phyloP scores from a whole-genome alignment of 2,329 filamentous ascomycete species.

The Fusarium setosum region DNA sequence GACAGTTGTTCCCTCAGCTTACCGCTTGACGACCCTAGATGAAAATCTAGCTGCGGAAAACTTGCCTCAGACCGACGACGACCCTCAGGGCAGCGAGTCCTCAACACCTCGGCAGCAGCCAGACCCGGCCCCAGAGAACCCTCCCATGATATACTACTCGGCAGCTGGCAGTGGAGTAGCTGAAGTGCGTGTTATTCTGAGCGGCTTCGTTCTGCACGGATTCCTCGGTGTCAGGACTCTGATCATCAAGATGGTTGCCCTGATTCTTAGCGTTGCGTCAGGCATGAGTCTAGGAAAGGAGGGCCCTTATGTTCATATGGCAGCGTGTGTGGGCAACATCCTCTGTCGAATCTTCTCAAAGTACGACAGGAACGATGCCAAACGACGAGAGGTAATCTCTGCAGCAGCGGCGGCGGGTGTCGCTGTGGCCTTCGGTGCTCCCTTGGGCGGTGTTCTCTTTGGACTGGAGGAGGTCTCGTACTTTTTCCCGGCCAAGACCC shows the following conservation, averaged over 20 bases:
- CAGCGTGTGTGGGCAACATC: slow-evolving; percentile 95
- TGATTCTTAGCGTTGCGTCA: slow-evolving; percentile 91
- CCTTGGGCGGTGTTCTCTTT: slow-evolving; percentile 88
- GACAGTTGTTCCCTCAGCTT: slow-evolving; percentile 89
- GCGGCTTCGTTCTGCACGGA: slow-evolving; percentile 95
- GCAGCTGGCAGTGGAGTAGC: slow-evolving; percentile 96
- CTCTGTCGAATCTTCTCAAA: slow-evolving; percentile 93
- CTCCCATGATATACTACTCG: slow-evolving; percentile 93
- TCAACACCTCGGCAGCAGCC: slow-evolving; percentile 56
- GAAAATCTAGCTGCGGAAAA: slow-evolving; percentile 85
- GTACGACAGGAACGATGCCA: slow-evolving; percentile 94
- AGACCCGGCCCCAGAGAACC: slow-evolving; percentile 50
- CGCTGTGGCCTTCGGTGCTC: slow-evolving; percentile 93
- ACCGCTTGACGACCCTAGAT: slow-evolving; percentile 88
- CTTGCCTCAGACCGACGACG: slow-evolving; percentile 50
- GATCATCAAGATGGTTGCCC: slow-evolving; percentile 82
- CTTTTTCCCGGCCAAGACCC: slow-evolving; percentile 96
- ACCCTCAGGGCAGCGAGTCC: slow-evolving; percentile 57
- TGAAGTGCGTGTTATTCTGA: slow-evolving; percentile 97
- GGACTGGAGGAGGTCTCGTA: slow-evolving; percentile 95
- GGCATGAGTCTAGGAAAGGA: slow-evolving; percentile 96
- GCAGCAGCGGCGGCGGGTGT: slow-evolving; percentile 93
- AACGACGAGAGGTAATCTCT: slow-evolving; percentile 92
- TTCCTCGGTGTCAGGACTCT: slow-evolving; percentile 92
- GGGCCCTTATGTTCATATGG: slow-evolving; percentile 96